A percentile compares a stretch with the other conserved stretches of the same genome.
These are phyloP conservation scores for Colletotrichum simmondsii DNA, from an alignment of 2,329 filamentous ascomycete species.

Conservation along the genomic window DNA sequence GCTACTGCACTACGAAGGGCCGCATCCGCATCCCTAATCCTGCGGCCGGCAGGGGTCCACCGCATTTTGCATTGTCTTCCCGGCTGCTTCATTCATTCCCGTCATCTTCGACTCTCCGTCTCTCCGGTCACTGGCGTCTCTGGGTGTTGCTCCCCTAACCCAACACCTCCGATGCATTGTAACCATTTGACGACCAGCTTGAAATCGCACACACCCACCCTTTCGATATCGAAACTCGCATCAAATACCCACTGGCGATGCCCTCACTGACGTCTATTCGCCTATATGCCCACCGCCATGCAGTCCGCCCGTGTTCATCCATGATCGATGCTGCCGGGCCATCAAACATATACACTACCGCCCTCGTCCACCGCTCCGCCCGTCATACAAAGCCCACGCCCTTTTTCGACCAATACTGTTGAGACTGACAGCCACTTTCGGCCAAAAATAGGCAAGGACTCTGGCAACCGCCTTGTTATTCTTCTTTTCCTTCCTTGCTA, in stretches of 20 bases:
- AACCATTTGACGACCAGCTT: neutral
- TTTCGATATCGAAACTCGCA: constrained; percentile 8
- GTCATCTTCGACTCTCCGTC: constrained; percentile 1
- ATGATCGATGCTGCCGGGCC: constrained; percentile 16
- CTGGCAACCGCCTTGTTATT: constrained; percentile 9
- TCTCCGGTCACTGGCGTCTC: neutral
- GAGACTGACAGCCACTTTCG: neutral
- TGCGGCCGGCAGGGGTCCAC: constrained; percentile 21
- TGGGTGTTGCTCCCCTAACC: constrained; percentile 15
- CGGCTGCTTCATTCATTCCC: neutral
- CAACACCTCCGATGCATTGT: constrained; percentile 10
- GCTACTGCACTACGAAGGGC: constrained; percentile 32
- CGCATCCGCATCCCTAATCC: constrained; percentile 33
- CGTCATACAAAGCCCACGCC: constrained; percentile 3
- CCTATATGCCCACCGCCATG: constrained; percentile 8
- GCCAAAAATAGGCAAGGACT: constrained; percentile 27
- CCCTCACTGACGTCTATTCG: constrained; percentile 33
- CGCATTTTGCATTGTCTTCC: constrained; percentile 13
- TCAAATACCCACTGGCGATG: constrained; percentile 28
- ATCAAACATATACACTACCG: neutral
- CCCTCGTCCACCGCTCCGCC: neutral
- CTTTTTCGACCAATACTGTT: constrained; percentile 8
- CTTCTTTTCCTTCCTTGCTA: neutral
- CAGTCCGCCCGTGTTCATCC: neutral
- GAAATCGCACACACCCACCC: constrained; percentile 24